Evolutionary conservation across 2,329 filamentous ascomycete genomes (phyloP).

Genomic region (Epichloe bromicola): DNA sequence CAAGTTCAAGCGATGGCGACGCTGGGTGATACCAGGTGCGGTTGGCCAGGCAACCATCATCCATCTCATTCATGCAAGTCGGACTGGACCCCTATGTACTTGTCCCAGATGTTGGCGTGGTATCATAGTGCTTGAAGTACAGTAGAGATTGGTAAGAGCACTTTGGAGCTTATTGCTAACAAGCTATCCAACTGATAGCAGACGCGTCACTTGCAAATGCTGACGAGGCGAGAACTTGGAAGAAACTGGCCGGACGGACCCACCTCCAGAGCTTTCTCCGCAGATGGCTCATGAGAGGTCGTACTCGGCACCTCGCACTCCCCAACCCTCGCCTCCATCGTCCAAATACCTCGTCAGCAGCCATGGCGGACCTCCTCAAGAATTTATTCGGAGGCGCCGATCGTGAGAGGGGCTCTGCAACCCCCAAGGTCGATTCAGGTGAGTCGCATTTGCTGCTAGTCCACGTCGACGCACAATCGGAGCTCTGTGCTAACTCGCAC

Average conservation of each 20-base stretch:
- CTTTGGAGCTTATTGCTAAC: too few species aligned
- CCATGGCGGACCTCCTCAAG: slow-evolving; percentile 50
- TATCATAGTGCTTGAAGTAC: too few species aligned
- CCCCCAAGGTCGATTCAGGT: slow-evolving; percentile 49
- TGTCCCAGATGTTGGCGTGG: too few species aligned
- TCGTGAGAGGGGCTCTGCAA: slow-evolving; percentile 28
- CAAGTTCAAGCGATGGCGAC: not conserved
- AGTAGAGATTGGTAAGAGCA: too few species aligned
- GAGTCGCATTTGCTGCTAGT: slow-evolving; percentile 15
- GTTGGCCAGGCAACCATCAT: slow-evolving; percentile 8
- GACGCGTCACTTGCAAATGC: too few species aligned
- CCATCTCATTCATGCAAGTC: too few species aligned
- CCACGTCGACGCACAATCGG: not conserved
- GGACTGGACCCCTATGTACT: too few species aligned
- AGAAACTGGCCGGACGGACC: not conserved
- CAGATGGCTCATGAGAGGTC: slow-evolving; percentile 6
- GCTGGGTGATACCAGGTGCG: too few species aligned
- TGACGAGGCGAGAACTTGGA: too few species aligned
- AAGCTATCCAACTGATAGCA: too few species aligned
- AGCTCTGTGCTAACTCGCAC: not conserved
- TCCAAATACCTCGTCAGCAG: slow-evolving; percentile 13
- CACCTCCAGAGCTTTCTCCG: not conserved
- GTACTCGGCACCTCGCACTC: not conserved
- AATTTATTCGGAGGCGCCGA: slow-evolving; percentile 57
- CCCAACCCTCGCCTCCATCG: slow-evolving; percentile 8